phyloP scores from a whole-genome alignment of 2,329 filamentous ascomycete genomes.

The Diaporthe sp. region DNA sequence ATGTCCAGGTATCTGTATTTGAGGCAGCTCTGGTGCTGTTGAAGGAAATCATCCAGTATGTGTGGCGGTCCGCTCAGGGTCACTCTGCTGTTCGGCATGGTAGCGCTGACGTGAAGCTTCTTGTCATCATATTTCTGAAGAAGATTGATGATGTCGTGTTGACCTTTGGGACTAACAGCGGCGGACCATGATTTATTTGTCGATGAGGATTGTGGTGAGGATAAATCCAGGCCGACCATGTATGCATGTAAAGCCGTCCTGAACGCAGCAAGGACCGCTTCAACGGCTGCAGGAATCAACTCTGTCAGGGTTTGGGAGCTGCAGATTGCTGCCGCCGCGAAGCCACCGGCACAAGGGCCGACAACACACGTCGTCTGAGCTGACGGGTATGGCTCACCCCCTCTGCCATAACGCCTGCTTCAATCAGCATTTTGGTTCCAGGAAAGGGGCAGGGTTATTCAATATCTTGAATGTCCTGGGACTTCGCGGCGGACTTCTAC shows the following conservation, averaged over 20 bases:
- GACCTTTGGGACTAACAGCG: conserved; percentile 65
- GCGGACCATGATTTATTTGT: conserved; percentile 77
- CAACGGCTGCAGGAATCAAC: conserved; percentile 72
- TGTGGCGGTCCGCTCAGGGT: conserved; percentile 3
- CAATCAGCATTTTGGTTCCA: background rate
- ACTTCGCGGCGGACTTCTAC: background rate
- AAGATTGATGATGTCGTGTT: conserved; percentile 54
- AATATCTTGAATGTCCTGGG: background rate
- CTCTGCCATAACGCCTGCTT: conserved; percentile 2
- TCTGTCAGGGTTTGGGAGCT: conserved; percentile 73
- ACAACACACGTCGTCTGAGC: conserved; percentile 48
- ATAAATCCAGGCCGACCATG: conserved; percentile 60
- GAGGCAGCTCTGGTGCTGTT: conserved; percentile 2
- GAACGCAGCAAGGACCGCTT: conserved; percentile 77
- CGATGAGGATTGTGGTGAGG: conserved; percentile 59
- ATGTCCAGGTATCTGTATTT: conserved; percentile 15
- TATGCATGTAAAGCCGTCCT: conserved; percentile 69
- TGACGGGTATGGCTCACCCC: conserved; percentile 15
- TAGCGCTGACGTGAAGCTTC: conserved; percentile 11
- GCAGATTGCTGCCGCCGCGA: conserved; percentile 75
- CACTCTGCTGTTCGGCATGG: conserved; percentile 2
- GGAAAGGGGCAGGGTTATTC: too few species aligned
- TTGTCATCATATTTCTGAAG: background rate
- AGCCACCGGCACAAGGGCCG: conserved; percentile 77
- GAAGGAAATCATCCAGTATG: background rate